phyloP scores from a whole-genome alignment of 1,284 basidiomycete genomes.

The Coniferiporia weirii region DNA sequence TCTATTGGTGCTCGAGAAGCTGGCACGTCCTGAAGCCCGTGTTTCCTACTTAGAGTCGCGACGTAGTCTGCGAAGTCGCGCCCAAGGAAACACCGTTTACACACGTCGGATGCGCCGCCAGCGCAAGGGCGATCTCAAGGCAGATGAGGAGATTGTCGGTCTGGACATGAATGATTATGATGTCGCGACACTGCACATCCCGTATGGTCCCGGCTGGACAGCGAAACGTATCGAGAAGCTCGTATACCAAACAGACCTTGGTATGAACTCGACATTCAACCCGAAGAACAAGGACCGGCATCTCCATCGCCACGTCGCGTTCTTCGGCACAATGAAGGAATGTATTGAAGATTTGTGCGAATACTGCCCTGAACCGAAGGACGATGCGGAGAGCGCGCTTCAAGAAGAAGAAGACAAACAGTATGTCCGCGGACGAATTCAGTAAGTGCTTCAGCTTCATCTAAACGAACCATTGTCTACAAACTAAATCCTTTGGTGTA shows the following conservation, averaged over 20 bases:
- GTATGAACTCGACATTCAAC: constrained; percentile 60
- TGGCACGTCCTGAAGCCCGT: constrained; percentile 37
- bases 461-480: not conserved
- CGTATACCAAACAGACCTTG: constrained; percentile 50
- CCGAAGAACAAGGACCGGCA: constrained; percentile 55
- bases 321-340: constrained; percentile 53
- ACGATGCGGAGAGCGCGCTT: constrained; percentile 45
- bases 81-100: constrained; percentile 23
- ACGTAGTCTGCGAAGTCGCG: constrained; percentile 44
- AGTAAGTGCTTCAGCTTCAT: constrained; percentile 37
- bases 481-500: too few relatives aligned
- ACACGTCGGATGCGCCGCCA: constrained; percentile 27
- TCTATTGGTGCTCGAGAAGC: constrained; percentile 52
- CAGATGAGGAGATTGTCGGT: constrained; percentile 34
- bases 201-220: constrained; percentile 59
- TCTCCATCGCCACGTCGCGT: constrained; percentile 57
- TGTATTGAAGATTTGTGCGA: constrained; percentile 58
- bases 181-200: constrained; percentile 50
- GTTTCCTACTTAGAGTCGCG: constrained; percentile 40
- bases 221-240: constrained; percentile 52
- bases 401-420: constrained; percentile 47
- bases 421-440: constrained; percentile 45
- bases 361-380: constrained; percentile 46
- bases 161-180: constrained; percentile 59
- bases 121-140: constrained; percentile 47